Evolutionary conservation across 371 early-diverging fungal genomes (phyloP).

Genomic region (Rhizopus microsporus): DNA sequence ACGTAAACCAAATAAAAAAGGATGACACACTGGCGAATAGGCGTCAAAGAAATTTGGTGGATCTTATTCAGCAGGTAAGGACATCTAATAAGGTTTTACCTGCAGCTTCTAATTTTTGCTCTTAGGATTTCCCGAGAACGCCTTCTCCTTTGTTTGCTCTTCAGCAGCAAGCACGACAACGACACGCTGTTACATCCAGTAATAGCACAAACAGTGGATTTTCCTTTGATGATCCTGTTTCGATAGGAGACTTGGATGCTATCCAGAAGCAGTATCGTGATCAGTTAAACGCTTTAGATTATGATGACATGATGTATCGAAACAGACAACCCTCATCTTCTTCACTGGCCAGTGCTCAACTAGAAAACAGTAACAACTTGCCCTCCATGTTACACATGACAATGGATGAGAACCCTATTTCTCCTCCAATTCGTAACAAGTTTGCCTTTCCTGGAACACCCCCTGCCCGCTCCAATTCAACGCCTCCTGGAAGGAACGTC

Average conservation of each 20-base stretch:
- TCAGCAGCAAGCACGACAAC: conserved; percentile 55
- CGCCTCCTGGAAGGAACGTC: conserved; percentile 45
- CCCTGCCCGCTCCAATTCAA: conserved; percentile 48
- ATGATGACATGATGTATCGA: conserved; percentile 23
- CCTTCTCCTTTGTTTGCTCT: conserved; percentile 81
- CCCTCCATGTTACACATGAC: conserved; percentile 11
- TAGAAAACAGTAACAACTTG: conserved; percentile 13
- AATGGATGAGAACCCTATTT: conserved; percentile 19
- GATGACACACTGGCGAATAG: conserved; percentile 24
- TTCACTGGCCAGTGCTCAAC: conserved; percentile 4
- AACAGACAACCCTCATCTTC: conserved; percentile 11
- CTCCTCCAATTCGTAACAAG: conserved; percentile 38
- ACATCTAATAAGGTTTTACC: not conserved
- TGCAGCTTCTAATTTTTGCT: not conserved
- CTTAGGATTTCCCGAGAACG: conserved; percentile 79
- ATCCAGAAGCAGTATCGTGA: conserved; percentile 38
- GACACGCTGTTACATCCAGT: conserved; percentile 45
- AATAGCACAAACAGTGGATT: conserved; percentile 14
- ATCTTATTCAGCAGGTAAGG: conserved; percentile 43
- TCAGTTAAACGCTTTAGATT: conserved; percentile 29
- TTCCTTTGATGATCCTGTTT: conserved; percentile 25
- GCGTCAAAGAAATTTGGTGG: conserved; percentile 35
- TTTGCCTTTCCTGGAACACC: conserved; percentile 30
- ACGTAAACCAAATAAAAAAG: conserved; percentile 14
- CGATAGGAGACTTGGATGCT: conserved; percentile 27